phyloP scores from a whole-genome alignment of 306 rosid genomes.

The Luffa acutangula region DNA sequence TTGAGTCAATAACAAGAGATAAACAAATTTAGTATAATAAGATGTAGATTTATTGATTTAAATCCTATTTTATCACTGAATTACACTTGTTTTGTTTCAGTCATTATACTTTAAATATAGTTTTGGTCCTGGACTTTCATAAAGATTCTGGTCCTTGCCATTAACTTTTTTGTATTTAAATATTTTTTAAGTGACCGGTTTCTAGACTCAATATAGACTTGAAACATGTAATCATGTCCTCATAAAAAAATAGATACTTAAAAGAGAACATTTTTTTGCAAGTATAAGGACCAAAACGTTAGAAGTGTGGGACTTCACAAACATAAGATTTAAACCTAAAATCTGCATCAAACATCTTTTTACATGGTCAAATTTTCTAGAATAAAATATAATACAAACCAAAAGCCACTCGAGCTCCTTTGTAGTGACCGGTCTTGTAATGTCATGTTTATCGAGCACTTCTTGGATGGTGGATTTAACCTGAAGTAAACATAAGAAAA shows the following conservation, averaged over 20 bases:
- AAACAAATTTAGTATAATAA: neutral
- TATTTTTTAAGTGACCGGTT: neutral
- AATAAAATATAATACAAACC: neutral
- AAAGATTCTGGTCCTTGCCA: neutral
- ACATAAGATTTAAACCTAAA: neutral
- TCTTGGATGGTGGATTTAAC: constrained; percentile 7
- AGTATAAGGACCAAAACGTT: neutral
- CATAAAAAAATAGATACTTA: neutral
- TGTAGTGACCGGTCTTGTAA: neutral
- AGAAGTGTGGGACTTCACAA: neutral
- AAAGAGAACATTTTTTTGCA: neutral
- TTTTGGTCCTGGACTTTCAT: neutral
- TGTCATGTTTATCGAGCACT: neutral
- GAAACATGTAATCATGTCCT: neutral
- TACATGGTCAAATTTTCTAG: neutral
- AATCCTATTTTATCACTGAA: neutral
- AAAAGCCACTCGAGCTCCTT: neutral
- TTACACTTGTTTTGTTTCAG: neutral
- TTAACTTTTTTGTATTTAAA: neutral
- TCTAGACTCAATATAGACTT: neutral
- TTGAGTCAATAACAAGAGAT: neutral
- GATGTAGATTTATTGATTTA: neutral
- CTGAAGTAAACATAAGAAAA: neutral
- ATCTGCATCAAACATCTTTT: constrained; percentile 8
- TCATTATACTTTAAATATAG: neutral